Evolutionary conservation across 2,329 filamentous ascomycete species (phyloP).

Genomic region (Mycosphaerella sp.): DNA sequence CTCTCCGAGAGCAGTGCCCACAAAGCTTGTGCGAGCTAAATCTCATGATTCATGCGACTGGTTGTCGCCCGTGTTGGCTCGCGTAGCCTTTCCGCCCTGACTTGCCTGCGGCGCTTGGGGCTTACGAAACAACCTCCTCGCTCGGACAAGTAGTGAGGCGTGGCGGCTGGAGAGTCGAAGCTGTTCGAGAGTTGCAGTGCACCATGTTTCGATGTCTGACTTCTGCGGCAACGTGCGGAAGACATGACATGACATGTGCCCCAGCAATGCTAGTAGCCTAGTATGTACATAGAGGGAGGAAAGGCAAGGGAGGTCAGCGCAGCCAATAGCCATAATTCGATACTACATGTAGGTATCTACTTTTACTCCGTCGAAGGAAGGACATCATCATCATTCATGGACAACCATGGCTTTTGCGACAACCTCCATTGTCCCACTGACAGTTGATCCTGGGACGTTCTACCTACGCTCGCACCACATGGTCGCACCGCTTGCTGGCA

Average conservation of each 20-base stretch:
- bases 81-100: constrained; percentile 12
- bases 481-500: not conserved
- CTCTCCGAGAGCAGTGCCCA: not conserved
- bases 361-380: too few species aligned
- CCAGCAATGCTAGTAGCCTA: not conserved
- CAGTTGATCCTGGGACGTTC: too few species aligned
- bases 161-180: constrained; percentile 5
- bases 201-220: constrained; percentile 15
- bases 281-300: not conserved
- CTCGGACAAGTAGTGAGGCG: constrained; percentile 4
- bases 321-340: not conserved
- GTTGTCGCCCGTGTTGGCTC: constrained; percentile 2
- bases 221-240: constrained; percentile 4
- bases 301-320: not conserved
- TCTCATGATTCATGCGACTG: not conserved
- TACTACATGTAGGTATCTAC: too few species aligned
- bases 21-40: not conserved
- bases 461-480: not conserved
- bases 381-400: too few species aligned
- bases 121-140: constrained; percentile 10
- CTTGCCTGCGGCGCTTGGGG: not conserved
- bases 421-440: too few species aligned
- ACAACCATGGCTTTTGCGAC: not conserved
- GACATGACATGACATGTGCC: constrained; percentile 14
- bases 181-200: constrained; percentile 14